Evolutionary conservation across 1,139 yeast species (phyloP).

Genomic region (Yamadazyma taylorii): DNA sequence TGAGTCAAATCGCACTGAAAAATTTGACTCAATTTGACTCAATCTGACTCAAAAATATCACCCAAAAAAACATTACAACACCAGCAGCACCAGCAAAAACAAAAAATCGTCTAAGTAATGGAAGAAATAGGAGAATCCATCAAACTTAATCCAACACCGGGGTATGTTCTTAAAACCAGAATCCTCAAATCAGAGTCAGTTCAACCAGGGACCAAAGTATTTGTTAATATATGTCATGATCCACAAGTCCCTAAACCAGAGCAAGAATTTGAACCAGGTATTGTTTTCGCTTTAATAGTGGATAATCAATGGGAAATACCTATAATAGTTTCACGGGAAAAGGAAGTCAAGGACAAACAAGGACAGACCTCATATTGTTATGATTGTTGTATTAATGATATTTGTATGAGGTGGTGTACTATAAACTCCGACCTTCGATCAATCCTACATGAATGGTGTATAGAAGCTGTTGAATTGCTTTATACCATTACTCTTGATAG

Average conservation of each 20-base stretch:
- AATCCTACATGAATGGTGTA: constrained; percentile 59
- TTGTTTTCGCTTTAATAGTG: constrained; percentile 64
- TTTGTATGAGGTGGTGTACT: constrained; percentile 62
- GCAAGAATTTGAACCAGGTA: constrained; percentile 52
- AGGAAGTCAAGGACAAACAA: constrained; percentile 64
- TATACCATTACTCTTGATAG: constrained; percentile 40
- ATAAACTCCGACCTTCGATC: constrained; percentile 49
- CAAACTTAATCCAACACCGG: constrained; percentile 48
- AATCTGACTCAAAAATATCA: neutral
- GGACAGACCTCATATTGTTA: constrained; percentile 64
- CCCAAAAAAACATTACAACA: neutral
- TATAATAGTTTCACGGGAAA: constrained; percentile 59
- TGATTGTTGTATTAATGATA: constrained; percentile 72
- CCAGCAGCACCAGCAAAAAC: too few species aligned
- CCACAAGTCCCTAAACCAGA: constrained; percentile 55
- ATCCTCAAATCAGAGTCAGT: constrained; percentile 31
- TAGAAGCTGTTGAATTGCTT: constrained; percentile 64
- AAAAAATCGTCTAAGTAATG: too few species aligned
- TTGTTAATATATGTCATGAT: constrained; percentile 74
- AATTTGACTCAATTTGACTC: neutral
- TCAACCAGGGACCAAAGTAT: constrained; percentile 58
- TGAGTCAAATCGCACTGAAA: too few species aligned
- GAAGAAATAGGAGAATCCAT: constrained; percentile 22
- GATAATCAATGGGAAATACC: constrained; percentile 86
- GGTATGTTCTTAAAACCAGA: constrained; percentile 65